A percentile compares a stretch with the other conserved stretches of the same genome.
Evolutionary conservation across 371 early-diverging fungal genomes (phyloP).

Genomic region (Thermomucor indicae-seudaticae): DNA sequence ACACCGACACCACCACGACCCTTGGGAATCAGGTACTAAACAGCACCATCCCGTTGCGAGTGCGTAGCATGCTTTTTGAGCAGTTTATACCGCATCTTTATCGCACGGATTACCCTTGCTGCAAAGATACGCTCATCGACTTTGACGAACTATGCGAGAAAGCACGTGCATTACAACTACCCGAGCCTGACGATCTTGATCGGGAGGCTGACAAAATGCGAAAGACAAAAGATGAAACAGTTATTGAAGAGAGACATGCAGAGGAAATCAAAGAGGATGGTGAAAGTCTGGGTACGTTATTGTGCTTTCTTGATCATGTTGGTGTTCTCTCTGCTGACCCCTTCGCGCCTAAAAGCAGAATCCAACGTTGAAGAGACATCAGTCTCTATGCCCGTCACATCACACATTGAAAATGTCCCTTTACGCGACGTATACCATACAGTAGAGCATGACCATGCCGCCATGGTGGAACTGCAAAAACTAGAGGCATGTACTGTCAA

Average conservation of each 20-base stretch:
- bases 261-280: not conserved
- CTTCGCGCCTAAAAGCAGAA: constrained; percentile 4
- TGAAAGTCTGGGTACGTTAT: too few relatives aligned
- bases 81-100: constrained; percentile 59
- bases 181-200: constrained; percentile 7
- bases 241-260: too few relatives aligned
- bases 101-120: constrained; percentile 31
- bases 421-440: constrained; percentile 73
- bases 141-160: constrained; percentile 10
- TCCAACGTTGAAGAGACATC: not conserved
- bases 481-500: constrained; percentile 27
- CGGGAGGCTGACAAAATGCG: too few relatives aligned
- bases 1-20: constrained; percentile 21
- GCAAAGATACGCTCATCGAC: constrained; percentile 20
- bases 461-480: constrained; percentile 63
- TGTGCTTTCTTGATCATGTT: too few relatives aligned
- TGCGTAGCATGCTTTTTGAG: constrained; percentile 72
- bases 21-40: constrained; percentile 12
- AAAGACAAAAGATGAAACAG: too few relatives aligned
- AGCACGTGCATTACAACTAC: constrained; percentile 5
- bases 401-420: constrained; percentile 28
- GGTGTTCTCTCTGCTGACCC: too few relatives aligned
- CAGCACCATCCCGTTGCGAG: constrained; percentile 44
- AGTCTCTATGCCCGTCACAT: not conserved
- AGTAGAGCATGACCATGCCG: constrained; percentile 72